Evolutionary conservation across 2,329 filamentous ascomycete genomes (phyloP).

Genomic region (Dissoconium aciculare): DNA sequence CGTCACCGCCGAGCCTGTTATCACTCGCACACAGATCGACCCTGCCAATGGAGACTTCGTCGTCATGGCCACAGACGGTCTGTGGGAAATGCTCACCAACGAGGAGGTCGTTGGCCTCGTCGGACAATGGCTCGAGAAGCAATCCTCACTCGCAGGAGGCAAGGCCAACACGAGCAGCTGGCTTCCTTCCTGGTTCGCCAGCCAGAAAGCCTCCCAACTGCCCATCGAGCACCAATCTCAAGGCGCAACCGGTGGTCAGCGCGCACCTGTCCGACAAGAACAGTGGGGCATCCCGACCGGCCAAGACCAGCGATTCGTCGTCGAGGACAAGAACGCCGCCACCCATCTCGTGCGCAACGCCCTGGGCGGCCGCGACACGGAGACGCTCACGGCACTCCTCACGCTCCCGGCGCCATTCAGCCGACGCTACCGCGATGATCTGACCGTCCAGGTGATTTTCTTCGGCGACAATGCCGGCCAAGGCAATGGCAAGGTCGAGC

Average conservation of each 20-base stretch:
- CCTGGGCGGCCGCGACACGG: conserved; percentile 78
- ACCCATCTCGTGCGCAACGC: conserved; percentile 94
- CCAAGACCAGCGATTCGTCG: conserved; percentile 69
- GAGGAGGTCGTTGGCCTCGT: conserved; percentile 95
- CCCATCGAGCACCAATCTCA: conserved; percentile 57
- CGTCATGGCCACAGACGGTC: conserved; percentile 87
- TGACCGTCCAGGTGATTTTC: conserved; percentile 97
- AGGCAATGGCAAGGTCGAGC: conserved; percentile 59
- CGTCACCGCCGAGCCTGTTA: conserved; percentile 86
- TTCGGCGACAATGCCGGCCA: conserved; percentile 76
- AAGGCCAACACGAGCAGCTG: conserved; percentile 38
- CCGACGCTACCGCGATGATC: conserved; percentile 79
- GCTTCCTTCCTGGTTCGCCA: conserved; percentile 54
- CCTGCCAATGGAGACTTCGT: conserved; percentile 87
- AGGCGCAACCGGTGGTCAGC: conserved; percentile 48
- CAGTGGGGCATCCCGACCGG: conserved; percentile 77
- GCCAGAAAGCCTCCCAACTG: conserved; percentile 35
- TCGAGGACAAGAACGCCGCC: conserved; percentile 89
- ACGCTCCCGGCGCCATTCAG: conserved; percentile 86
- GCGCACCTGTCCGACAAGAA: conserved; percentile 70
- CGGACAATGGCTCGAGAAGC: conserved; percentile 86
- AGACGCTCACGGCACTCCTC: conserved; percentile 83
- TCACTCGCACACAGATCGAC: conserved; percentile 83
- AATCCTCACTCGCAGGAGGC: conserved; percentile 29
- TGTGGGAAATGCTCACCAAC: conserved; percentile 99